Conservation (phyloP, 306 rosid species). For the Glycine tomentella region DNA sequence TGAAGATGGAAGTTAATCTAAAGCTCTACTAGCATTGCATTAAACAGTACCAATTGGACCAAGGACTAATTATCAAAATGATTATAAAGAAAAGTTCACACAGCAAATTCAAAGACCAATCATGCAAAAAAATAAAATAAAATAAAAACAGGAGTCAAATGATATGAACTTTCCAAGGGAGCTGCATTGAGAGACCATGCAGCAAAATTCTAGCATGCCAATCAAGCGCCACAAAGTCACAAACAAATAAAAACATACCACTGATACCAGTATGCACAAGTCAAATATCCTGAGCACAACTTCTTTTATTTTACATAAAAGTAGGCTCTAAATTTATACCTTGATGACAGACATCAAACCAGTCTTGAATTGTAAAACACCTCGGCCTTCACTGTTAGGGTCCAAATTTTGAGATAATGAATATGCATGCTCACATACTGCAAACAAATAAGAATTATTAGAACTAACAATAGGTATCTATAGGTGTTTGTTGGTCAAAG, state of each 20-base stretch:
- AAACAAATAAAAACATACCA: slow-evolving; percentile 14
- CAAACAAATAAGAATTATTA: slow-evolving; percentile 41
- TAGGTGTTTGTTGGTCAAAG: slow-evolving; percentile 11
- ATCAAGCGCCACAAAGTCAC: not conserved
- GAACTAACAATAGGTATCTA: slow-evolving; percentile 2
- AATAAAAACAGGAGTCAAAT: not conserved
- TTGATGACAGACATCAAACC: slow-evolving; percentile 97
- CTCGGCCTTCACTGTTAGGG: slow-evolving; percentile 97
- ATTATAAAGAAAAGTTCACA: not conserved
- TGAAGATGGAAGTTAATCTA: not conserved
- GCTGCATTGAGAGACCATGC: slow-evolving; percentile 18
- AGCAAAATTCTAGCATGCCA: slow-evolving; percentile 25
- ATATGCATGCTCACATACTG: slow-evolving; percentile 98
- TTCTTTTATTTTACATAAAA: not conserved
- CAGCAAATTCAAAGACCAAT: slow-evolving; percentile 7
- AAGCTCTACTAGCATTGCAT: slow-evolving; percentile 32
- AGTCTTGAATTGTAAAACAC: slow-evolving; percentile 96
- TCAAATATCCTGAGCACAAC: slow-evolving; percentile 15
- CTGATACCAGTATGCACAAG: slow-evolving; percentile 8
- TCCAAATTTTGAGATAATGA: slow-evolving; percentile 88
- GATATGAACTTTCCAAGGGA: slow-evolving; percentile 6
- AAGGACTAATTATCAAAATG: slow-evolving; percentile 1
- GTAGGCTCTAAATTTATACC: slow-evolving; percentile 55
- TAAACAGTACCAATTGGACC: not conserved
- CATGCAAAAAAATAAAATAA: slow-evolving; percentile 18